Evolutionary conservation across 1,139 yeast genomes (phyloP), one percentile per base, ranked within the genome.

Genomic region (Magnusiomyces clavatus): DNA sequence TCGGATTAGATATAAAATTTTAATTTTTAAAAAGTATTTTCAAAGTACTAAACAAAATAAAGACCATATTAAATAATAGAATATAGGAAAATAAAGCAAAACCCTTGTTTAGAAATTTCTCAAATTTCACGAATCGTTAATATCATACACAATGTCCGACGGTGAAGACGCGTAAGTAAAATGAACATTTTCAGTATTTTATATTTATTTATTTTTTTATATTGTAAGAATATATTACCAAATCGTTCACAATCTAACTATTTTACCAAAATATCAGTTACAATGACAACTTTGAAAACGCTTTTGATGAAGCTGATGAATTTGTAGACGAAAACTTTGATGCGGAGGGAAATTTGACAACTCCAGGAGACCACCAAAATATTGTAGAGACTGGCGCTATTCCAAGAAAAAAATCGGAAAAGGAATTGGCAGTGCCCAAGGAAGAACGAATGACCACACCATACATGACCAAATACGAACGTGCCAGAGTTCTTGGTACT

Each of bases 391-490:
- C 89, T 47, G 88, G 88, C 44, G 58, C 61, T 38, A 64, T 66
- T 24, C 75, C 74, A 46, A 76, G 82, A 56, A 77, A 83, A 66
- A 86, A 80, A 69, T 81, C 95, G 17, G 76, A 80, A 53, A 83
- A 78, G 62, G 95, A 87, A 60, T 78, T 88, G 62, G 95, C 97
- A 14, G 89, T 92, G 55, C 86, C 97, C 51, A 86, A 81, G 63
- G 96, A 87, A 17, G 75, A 87, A 57, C 79, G 99, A 67, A 79
- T 89, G 42, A 92, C 99, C 20, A 92, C 99, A 12, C 99, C 99
- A 50, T 92, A 92, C 68, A 89, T 92, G 97, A 92, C 98, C 55
- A 92, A 92, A 67, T 92, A 92, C 68, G 98, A 92, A 74, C 81
- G 97, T 63, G 98, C 98, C 10, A 81, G 98, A 72, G 88, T 92